A percentile compares a stretch with the other conserved stretches of the same genome.
Conservation (phyloP, 2,329 filamentous ascomycete genomes). For the Neodidymelliopsis sp. region DNA sequence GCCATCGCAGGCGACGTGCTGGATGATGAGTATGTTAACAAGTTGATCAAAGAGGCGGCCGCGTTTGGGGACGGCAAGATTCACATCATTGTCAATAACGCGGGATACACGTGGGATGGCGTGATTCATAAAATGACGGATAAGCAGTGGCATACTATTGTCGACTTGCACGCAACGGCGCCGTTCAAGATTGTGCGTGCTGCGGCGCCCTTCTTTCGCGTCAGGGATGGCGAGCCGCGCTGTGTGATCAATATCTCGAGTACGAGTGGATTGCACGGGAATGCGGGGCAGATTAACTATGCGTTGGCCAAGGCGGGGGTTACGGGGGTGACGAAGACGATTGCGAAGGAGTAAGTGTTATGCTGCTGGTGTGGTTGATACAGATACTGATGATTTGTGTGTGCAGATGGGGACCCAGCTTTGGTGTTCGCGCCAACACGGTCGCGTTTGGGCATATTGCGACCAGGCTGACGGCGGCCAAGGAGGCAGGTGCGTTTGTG, state of each 20-base stretch:
- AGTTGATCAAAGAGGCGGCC: constrained; percentile 76
- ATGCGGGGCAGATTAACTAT: constrained; percentile 92
- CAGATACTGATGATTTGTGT: not conserved
- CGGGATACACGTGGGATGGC: constrained; percentile 91
- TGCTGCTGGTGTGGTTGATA: not conserved
- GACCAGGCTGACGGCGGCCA: constrained; percentile 81
- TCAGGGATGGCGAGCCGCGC: constrained; percentile 80
- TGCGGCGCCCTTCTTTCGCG: constrained; percentile 85
- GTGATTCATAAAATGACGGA: constrained; percentile 93
- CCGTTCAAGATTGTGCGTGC: constrained; percentile 83
- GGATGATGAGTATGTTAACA: constrained; percentile 71
- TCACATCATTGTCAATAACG: constrained; percentile 90
- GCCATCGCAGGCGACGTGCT: constrained; percentile 80
- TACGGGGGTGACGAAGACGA: constrained; percentile 83
- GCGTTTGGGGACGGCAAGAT: constrained; percentile 88
- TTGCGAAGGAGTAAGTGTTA: constrained; percentile 72
- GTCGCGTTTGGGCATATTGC: constrained; percentile 84
- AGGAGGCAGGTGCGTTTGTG: constrained; percentile 83
- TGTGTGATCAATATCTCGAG: constrained; percentile 85
- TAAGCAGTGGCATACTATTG: constrained; percentile 90
- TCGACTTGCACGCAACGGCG: constrained; percentile 82
- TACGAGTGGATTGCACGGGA: constrained; percentile 83
- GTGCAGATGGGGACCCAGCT: constrained; percentile 74
- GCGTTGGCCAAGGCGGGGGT: constrained; percentile 84
- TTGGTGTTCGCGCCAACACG: constrained; percentile 83